Evolutionary conservation across 2,329 filamentous ascomycete genomes (phyloP).

Genomic region (Cladosporium velox): DNA sequence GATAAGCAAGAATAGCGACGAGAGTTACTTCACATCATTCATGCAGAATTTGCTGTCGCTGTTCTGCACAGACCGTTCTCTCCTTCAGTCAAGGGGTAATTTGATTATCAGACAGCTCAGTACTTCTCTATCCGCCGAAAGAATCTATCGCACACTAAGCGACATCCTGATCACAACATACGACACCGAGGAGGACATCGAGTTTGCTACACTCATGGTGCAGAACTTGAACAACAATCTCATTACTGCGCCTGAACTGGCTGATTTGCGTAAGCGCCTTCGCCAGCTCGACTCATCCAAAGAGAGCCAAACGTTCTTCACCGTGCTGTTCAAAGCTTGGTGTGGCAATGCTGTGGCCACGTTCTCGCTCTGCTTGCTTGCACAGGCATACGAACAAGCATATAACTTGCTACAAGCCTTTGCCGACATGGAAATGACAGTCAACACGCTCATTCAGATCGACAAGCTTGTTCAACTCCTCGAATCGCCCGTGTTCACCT

Average conservation of each 20-base stretch:
- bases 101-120: slow-evolving; percentile 95
- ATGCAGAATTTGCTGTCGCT: slow-evolving; percentile 96
- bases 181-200: slow-evolving; percentile 65
- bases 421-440: slow-evolving; percentile 98
- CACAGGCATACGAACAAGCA: slow-evolving; percentile 96
- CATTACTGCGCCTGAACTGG: slow-evolving; percentile 91
- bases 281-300: slow-evolving; percentile 87
- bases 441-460: slow-evolving; percentile 97
- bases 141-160: slow-evolving; percentile 92
- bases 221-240: slow-evolving; percentile 99
- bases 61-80: slow-evolving; percentile 88
- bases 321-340: slow-evolving; percentile 92
- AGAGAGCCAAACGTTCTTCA: slow-evolving; percentile 94
- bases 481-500: slow-evolving; percentile 97
- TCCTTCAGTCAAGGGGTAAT: slow-evolving; percentile 91
- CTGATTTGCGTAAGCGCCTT: slow-evolving; percentile 84
- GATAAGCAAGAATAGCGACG: slow-evolving; percentile 93
- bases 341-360: slow-evolving; percentile 98
- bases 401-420: slow-evolving; percentile 96
- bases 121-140: slow-evolving; percentile 86
- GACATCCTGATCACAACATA: slow-evolving; percentile 63
- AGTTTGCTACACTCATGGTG: slow-evolving; percentile 99
- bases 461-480: slow-evolving; percentile 96
- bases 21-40: slow-evolving; percentile 96
- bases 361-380: slow-evolving; percentile 91